phyloP scores from a whole-genome alignment of 208 protist species.

The Angomonas deanei region DNA sequence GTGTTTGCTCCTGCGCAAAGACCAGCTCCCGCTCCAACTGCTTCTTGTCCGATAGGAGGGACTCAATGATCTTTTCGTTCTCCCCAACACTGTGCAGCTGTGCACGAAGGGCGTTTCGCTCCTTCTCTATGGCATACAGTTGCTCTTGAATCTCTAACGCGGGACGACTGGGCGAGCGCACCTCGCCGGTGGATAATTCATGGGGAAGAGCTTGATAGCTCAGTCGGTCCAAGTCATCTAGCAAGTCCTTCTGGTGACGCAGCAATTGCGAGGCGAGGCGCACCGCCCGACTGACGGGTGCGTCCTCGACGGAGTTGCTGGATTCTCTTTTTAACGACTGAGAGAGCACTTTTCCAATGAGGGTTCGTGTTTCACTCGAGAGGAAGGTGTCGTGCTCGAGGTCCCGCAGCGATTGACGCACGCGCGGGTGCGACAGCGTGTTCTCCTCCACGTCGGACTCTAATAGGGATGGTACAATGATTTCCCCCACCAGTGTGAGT shows the following conservation, averaged over 20 bases:
- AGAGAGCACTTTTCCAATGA: slow-evolving; percentile 19
- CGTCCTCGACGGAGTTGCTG: background rate
- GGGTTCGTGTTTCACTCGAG: slow-evolving; percentile 19
- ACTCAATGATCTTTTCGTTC: slow-evolving; percentile 3
- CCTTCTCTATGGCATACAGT: slow-evolving; percentile 22
- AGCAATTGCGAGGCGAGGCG: background rate
- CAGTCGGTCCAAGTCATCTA: slow-evolving; percentile 15
- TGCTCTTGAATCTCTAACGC: slow-evolving; percentile 17
- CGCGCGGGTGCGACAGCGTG: slow-evolving; percentile 7
- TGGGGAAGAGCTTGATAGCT: background rate
- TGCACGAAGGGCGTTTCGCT: slow-evolving; percentile 27
- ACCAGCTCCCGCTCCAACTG: slow-evolving; percentile 35
- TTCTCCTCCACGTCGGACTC: slow-evolving; percentile 4
- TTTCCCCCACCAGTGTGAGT: slow-evolving; percentile 38
- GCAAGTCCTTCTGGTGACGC: slow-evolving; percentile 23
- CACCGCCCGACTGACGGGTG: background rate
- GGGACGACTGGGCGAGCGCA: slow-evolving; percentile 12
- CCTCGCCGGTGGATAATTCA: background rate
- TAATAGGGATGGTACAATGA: slow-evolving; percentile 38
- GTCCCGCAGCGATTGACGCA: slow-evolving; percentile 15
- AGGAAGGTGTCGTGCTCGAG: slow-evolving; percentile 22
- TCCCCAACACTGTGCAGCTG: slow-evolving; percentile 17
- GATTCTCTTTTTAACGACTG: background rate
- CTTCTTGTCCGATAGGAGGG: slow-evolving; percentile 24
- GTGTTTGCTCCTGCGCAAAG: slow-evolving; percentile 21